phyloP scores from a whole-genome alignment of 2,329 filamentous ascomycete species.

The Fusarium sp. region DNA sequence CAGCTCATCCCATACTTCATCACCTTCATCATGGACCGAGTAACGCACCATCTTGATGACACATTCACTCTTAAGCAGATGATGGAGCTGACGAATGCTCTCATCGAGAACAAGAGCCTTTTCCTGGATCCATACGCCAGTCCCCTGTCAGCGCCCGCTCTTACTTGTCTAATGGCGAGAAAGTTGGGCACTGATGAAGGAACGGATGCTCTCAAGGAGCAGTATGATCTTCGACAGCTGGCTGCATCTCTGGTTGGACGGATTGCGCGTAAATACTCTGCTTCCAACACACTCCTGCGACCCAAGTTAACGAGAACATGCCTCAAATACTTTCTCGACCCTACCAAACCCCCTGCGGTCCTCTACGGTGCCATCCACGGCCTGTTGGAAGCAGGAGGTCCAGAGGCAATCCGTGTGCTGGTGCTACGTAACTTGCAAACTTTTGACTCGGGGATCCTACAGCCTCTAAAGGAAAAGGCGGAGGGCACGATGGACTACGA shows the following conservation, averaged over 20 bases:
- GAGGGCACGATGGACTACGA: conserved; percentile 63
- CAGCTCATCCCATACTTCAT: conserved; percentile 97
- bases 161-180: conserved; percentile 86
- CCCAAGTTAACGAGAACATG: conserved; percentile 92
- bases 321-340: conserved; percentile 90
- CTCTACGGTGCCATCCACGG: conserved; percentile 91
- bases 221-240: conserved; percentile 86
- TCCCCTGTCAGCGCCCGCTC: conserved; percentile 81
- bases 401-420: conserved; percentile 65
- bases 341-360: conserved; percentile 80
- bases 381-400: conserved; percentile 77
- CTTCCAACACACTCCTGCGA: conserved; percentile 82
- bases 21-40: conserved; percentile 93
- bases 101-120: conserved; percentile 84
- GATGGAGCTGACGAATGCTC: conserved; percentile 87
- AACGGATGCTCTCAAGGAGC: conserved; percentile 62
- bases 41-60: conserved; percentile 92
- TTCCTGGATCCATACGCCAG: conserved; percentile 72
- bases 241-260: conserved; percentile 83
- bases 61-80: conserved; percentile 89
- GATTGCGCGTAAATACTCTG: conserved; percentile 83
- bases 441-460: conserved; percentile 63
- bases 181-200: conserved; percentile 73
- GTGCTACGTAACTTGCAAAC: conserved; percentile 65
- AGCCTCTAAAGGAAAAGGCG: conserved; percentile 61